Evolutionary conservation across 139 green algal species (phyloP), one percentile per base, ranked within the genome.

Genomic region (Desmodesmus armatus): DNA sequence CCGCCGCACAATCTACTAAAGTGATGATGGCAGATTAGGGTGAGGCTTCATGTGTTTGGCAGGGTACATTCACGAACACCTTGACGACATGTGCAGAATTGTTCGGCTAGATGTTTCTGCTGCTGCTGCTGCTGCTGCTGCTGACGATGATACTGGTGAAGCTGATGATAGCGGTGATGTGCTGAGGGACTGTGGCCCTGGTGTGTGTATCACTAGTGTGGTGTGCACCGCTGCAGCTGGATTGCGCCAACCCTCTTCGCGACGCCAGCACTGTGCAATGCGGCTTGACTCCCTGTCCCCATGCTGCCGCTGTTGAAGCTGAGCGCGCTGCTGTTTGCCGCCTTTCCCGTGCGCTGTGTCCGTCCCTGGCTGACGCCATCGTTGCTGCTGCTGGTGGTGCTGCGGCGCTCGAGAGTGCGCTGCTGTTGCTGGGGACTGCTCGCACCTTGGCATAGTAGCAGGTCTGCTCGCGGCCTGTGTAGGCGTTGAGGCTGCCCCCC

Each of bases 401-500:
- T 62, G 51, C 51, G 17, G 51, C 51, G n/a, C n/a, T n/a, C n/a
- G n/a, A n/a, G n/a, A n/a, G n/a, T n/a, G n/a, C 17, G 51, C 51
- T 17, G 51, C 51, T 62, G 51, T 62, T 13, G 15, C 51, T 27
- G 15, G n/a, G n/a, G n/a, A n/a, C n/a, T n/a, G n/a, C n/a, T 13
- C 77, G 37, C 62, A 75, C 94, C 92, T 98, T 98, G 25, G 96
- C 94, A 73, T 97, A 99, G 89, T 98, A 99, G 67, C 91, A 96
- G 3, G 98, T 99, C 91, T 98, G 95, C 89, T 99, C 98, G 21
- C 98, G 93, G 2, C 91, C 96, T 3, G 98, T 99, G 93, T 99
- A 99, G 0, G 98, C 98, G 80, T 99, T 99, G 53, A 99, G 92
- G 87, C 99, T 97, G 40, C 93, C 96, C 7, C 98, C 98, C 94